These are phyloP conservation scores for Raffaelea ambrosiae DNA, from an alignment of 2,329 filamentous ascomycete species.

Conservation along the genomic window DNA sequence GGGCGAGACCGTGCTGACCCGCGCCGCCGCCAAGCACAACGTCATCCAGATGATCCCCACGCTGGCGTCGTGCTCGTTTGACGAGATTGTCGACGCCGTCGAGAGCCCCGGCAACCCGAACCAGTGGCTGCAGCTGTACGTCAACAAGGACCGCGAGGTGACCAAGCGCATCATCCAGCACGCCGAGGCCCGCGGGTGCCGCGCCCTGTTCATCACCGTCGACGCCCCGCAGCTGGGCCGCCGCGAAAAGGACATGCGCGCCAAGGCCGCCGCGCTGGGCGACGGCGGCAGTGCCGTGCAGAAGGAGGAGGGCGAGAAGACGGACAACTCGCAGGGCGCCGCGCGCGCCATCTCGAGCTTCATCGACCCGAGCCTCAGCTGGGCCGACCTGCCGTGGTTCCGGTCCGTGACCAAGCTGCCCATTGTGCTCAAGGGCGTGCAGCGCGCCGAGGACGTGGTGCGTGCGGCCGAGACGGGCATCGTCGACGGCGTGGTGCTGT, in stretches of 20 bases:
- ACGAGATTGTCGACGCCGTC: constrained; percentile 87
- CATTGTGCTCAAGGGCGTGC: constrained; percentile 92
- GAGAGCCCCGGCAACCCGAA: constrained; percentile 59
- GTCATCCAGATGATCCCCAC: constrained; percentile 99
- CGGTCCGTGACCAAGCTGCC: constrained; percentile 84
- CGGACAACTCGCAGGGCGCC: constrained; percentile 85
- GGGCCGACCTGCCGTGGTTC: constrained; percentile 95
- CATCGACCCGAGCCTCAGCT: constrained; percentile 88
- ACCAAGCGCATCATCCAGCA: constrained; percentile 86
- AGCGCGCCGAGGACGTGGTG: constrained; percentile 90
- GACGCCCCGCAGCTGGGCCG: constrained; percentile 93
- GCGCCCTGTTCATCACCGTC: constrained; percentile 95
- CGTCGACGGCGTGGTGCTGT: constrained; percentile 83
- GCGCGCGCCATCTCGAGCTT: constrained; percentile 92
- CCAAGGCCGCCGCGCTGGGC: constrained; percentile 57
- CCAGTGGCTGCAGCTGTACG: constrained; percentile 95
- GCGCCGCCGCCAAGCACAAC: constrained; percentile 74
- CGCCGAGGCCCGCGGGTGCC: constrained; percentile 85
- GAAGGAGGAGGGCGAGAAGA: constrained; percentile 60
- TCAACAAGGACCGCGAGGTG: constrained; percentile 91
- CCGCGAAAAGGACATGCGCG: constrained; percentile 95
- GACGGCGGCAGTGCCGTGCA: constrained; percentile 82
- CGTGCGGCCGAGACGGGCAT: constrained; percentile 67
- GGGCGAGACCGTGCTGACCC: constrained; percentile 85
- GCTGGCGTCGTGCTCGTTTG: constrained; percentile 90